phyloP scores from a whole-genome alignment of 257 asterid genomes.

The Solanum virginianum region DNA sequence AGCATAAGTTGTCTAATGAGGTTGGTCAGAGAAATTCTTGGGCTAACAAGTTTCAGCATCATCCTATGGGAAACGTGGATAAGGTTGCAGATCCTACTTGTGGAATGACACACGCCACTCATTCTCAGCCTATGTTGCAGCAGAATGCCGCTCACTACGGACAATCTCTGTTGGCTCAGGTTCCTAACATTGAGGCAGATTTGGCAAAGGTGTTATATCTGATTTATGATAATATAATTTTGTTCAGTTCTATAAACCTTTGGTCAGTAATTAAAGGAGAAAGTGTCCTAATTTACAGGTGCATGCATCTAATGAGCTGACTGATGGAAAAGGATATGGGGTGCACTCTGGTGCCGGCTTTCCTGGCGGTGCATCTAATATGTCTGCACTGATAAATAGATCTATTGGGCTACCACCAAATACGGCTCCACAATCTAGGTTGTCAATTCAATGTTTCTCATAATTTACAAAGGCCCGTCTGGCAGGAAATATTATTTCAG shows the following conservation, averaged over 20 bases:
- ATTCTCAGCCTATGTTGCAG: constrained; percentile 13
- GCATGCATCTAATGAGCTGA: constrained; percentile 32
- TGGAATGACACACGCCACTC: constrained; percentile 38
- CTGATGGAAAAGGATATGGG: constrained; percentile 25
- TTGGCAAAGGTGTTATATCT: constrained; percentile 28
- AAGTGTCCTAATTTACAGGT: constrained; percentile 24
- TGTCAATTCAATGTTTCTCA: constrained; percentile 2
- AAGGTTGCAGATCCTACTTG: constrained; percentile 33
- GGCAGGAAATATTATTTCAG: neutral
- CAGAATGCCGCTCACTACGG: constrained; percentile 20
- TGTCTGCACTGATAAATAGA: constrained; percentile 27
- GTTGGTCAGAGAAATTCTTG: constrained; percentile 34
- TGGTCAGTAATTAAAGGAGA: neutral
- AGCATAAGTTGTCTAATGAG: constrained; percentile 47
- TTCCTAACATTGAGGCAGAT: constrained; percentile 17
- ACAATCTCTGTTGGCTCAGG: constrained; percentile 44
- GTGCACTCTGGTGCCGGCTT: constrained; percentile 24
- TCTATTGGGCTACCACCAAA: constrained; percentile 25
- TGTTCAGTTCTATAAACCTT: neutral
- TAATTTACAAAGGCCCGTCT: neutral
- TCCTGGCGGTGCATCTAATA: constrained; percentile 24
- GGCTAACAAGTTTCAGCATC: constrained; percentile 68
- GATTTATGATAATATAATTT: neutral
- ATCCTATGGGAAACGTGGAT: constrained; percentile 80
- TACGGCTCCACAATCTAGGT: constrained; percentile 52